A percentile compares a stretch with the other conserved stretches of the same genome.
These are phyloP conservation scores for Colletotrichum spaethianum DNA, from an alignment of 2,329 filamentous ascomycete genomes.

Conservation along the genomic window DNA sequence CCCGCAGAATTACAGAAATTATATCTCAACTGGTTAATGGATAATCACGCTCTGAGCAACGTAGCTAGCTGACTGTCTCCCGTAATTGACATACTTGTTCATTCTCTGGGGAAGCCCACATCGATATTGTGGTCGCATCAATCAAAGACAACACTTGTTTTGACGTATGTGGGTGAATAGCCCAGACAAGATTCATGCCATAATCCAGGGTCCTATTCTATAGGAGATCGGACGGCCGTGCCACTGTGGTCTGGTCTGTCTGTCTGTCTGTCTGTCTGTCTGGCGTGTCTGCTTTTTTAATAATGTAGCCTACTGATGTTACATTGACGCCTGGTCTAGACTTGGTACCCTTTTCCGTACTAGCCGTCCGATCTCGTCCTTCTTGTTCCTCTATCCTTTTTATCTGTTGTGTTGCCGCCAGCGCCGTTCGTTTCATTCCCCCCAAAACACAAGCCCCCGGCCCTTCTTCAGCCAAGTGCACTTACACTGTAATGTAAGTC, in stretches of 20 bases:
- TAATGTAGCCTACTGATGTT: neutral
- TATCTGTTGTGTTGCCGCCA: neutral
- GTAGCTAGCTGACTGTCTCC: neutral
- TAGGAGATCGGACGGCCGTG: neutral
- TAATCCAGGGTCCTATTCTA: slow-evolving; percentile 35
- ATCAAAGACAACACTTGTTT: slow-evolving; percentile 27
- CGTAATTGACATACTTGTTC: neutral
- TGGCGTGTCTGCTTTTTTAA: no score
- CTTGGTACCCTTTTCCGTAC: neutral
- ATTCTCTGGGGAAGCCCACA: neutral
- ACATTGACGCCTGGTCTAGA: no score
- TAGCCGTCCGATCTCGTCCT: neutral
- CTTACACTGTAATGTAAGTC: neutral
- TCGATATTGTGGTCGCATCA: slow-evolving; percentile 10
- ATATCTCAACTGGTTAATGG: neutral
- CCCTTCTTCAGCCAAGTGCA: slow-evolving; percentile 20
- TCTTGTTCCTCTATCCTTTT: neutral
- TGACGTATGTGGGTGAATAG: slow-evolving; percentile 6
- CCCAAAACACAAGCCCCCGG: neutral
- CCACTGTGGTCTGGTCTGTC: neutral
- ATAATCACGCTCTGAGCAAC: neutral
- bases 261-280: neutral
- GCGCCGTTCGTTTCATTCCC: neutral
- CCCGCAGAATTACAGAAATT: neutral
- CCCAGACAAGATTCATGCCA: slow-evolving; percentile 15